Percentiles rank a stretch among this genome's conserved stretches.
These are phyloP conservation scores for Chalaropsis thielavioides DNA, from an alignment of 2,329 filamentous ascomycete species.

Conservation along the genomic window DNA sequence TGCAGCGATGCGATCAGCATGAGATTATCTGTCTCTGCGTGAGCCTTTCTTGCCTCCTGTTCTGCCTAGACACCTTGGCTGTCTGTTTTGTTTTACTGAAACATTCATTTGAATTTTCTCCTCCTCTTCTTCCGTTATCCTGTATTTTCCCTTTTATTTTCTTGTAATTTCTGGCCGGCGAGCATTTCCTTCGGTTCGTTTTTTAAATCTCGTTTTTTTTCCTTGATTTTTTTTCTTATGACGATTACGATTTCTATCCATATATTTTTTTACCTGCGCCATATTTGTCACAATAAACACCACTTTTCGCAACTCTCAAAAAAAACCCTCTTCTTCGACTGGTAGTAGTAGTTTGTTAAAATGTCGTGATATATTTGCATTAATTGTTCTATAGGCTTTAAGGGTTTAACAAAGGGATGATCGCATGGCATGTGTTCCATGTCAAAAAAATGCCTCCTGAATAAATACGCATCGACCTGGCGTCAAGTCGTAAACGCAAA, in stretches of 20 bases:
- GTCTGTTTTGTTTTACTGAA: conserved; percentile 9
- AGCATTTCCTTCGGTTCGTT: conserved; percentile 1
- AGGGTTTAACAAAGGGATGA: too few species aligned
- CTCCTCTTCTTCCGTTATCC: conserved; percentile 8
- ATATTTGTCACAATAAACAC: conserved; percentile 12
- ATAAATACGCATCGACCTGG: too few species aligned
- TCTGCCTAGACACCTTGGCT: conserved; percentile 3
- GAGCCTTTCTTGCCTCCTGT: not conserved
- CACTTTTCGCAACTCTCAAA: not conserved
- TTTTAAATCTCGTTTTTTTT: conserved; percentile 17
- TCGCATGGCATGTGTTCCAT: too few species aligned
- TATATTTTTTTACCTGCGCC: conserved; percentile 15
- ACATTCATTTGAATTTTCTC: conserved; percentile 1
- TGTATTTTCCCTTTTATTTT: conserved; percentile 9
- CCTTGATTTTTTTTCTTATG: conserved; percentile 14
- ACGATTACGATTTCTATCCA: conserved; percentile 16
- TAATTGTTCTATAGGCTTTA: too few species aligned
- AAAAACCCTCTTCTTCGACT: too few species aligned
- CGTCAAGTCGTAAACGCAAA: not conserved
- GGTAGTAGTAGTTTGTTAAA: too few species aligned
- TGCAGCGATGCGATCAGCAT: not conserved
- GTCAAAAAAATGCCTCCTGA: too few species aligned
- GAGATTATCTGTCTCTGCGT: conserved; percentile 6
- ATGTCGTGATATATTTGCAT: too few species aligned
- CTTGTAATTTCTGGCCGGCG: conserved; percentile 10